These are phyloP conservation scores for Chytriomyces hyalinus DNA, from an alignment of 192 early-diverging fungal genomes.

Conservation along the genomic window DNA sequence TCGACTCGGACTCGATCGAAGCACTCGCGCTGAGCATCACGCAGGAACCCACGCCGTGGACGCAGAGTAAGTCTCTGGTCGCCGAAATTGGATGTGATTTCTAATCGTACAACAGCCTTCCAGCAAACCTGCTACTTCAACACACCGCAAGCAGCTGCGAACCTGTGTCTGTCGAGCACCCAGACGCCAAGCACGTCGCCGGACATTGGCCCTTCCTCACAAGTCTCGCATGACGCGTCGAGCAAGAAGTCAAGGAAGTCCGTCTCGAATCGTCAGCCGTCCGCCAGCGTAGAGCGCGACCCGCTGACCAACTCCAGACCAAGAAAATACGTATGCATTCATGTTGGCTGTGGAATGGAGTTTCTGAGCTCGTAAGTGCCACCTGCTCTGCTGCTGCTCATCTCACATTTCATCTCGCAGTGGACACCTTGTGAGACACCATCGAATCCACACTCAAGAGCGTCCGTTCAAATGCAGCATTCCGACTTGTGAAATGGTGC, in stretches of 20 bases:
- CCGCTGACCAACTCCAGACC: not conserved
- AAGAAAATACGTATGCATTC: conserved; percentile 20
- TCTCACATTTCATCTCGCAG: not conserved
- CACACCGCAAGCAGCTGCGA: not conserved
- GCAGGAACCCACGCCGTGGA: too few species aligned
- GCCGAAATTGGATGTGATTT: too few species aligned
- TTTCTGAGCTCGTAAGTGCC: conserved; percentile 18
- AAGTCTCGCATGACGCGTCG: not conserved
- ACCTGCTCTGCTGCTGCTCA: not conserved
- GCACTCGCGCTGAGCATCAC: too few species aligned
- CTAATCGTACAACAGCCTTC: too few species aligned
- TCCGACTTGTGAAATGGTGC: conserved; percentile 17
- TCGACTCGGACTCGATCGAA: too few species aligned
- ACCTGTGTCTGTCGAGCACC: not conserved
- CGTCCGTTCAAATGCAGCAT: conserved; percentile 29
- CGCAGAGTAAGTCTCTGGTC: too few species aligned
- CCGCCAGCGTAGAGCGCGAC: not conserved
- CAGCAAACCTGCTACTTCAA: too few species aligned
- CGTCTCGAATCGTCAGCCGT: not conserved
- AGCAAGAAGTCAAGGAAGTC: not conserved
- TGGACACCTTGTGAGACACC: conserved; percentile 23
- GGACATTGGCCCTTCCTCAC: not conserved
- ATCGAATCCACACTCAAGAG: conserved; percentile 26
- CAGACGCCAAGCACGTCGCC: conserved; percentile 14
- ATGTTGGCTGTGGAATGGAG: conserved; percentile 18